Conservation (phyloP, 164 flowering plant genomes). For the Macadamia tetraphylla region DNA sequence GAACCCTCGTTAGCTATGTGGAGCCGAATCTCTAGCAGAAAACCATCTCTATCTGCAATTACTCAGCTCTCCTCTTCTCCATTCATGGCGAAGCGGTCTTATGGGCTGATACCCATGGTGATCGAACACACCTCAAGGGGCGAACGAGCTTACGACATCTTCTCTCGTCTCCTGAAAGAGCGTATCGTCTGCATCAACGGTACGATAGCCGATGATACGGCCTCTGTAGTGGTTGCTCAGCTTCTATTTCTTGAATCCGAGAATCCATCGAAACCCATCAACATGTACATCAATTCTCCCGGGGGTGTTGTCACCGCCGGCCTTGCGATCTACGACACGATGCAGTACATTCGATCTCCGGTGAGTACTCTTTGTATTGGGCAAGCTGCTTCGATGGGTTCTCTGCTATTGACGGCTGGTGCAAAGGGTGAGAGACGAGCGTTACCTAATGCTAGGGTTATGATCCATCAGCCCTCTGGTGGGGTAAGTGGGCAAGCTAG, state of each 20-base stretch:
- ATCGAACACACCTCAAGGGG: conserved; percentile 90
- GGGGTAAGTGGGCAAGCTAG: conserved; percentile 89
- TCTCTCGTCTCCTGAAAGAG: conserved; percentile 95
- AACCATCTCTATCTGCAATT: not conserved
- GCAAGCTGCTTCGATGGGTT: conserved; percentile 96
- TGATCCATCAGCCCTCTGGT: conserved; percentile 97
- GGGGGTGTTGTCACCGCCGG: conserved; percentile 98
- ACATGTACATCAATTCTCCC: conserved; percentile 92
- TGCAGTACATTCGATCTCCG: conserved; percentile 90
- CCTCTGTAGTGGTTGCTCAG: conserved; percentile 97
- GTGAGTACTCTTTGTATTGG: conserved; percentile 85
- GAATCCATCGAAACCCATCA: conserved; percentile 85
- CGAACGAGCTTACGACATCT: conserved; percentile 92
- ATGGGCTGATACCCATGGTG: conserved; percentile 83
- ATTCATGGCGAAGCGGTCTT: conserved; percentile 24
- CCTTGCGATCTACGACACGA: conserved; percentile 91
- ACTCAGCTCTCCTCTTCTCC: conserved; percentile 1
- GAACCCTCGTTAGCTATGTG: conserved; percentile 8
- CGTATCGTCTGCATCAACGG: conserved; percentile 94
- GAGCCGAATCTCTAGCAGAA: conserved; percentile 5
- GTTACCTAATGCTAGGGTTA: conserved; percentile 86
- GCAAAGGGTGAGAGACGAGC: conserved; percentile 84
- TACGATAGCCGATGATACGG: conserved; percentile 75
- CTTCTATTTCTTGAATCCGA: conserved; percentile 89
- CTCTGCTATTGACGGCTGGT: conserved; percentile 88